phyloP scores from a whole-genome alignment of 345 rosid species.

The Mallotus nudiflorus region DNA sequence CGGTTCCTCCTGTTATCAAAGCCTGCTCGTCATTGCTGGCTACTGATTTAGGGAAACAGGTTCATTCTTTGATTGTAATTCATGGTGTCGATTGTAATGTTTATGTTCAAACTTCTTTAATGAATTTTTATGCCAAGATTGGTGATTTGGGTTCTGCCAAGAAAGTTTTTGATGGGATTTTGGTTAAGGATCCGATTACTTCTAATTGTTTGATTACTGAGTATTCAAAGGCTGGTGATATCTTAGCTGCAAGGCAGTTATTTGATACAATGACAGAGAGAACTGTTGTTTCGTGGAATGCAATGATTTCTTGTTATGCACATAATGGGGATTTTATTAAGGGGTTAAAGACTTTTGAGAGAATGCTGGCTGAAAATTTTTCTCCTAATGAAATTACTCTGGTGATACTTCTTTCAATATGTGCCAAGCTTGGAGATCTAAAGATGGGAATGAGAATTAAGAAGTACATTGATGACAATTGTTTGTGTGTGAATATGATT shows the following conservation, averaged over 20 bases:
- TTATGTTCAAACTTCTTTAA: constrained; percentile 15
- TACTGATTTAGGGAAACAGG: constrained; percentile 1
- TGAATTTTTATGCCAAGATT: constrained; percentile 9
- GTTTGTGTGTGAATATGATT: background rate
- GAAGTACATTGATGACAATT: constrained; percentile 4
- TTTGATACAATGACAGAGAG: constrained; percentile 6
- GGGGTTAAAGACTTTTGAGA: constrained; percentile 12
- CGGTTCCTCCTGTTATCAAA: constrained; percentile 12
- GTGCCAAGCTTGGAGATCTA: constrained; percentile 18
- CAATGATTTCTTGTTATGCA: constrained; percentile 16
- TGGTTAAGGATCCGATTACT: constrained; percentile 9
- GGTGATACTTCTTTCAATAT: constrained; percentile 9
- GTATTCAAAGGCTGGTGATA: constrained; percentile 10
- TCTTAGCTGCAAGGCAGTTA: background rate
- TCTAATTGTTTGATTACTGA: constrained; percentile 20
- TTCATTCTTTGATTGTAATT: constrained; percentile 13
- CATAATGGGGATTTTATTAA: constrained; percentile 7
- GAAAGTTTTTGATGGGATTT: constrained; percentile 18
- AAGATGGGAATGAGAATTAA: constrained; percentile 5
- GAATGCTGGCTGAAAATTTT: constrained; percentile 1
- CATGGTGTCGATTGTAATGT: constrained; percentile 8
- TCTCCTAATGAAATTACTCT: constrained; percentile 13
- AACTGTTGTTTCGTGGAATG: constrained; percentile 17
- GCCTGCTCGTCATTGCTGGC: constrained; percentile 12
- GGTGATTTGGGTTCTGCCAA: constrained; percentile 13